Percentiles rank a stretch among this genome's conserved stretches.
Conservation (phyloP, 2,329 filamentous ascomycete species). For the Neoscytalidium dimidiatum region DNA sequence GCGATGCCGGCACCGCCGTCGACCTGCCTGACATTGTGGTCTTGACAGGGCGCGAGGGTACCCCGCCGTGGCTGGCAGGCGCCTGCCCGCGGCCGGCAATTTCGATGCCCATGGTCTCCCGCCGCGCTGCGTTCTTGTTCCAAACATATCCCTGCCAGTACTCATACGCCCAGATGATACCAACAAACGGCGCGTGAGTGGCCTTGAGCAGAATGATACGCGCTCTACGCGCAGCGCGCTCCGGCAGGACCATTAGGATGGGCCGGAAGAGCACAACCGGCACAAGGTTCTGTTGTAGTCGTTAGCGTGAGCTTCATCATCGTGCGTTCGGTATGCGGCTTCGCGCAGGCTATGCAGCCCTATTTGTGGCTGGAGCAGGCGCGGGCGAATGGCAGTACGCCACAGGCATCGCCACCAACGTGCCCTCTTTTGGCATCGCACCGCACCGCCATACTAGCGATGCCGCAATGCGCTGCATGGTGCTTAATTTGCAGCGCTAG, state of each 20-base stretch:
- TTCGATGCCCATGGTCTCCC: conserved; percentile 1
- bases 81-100: conserved; percentile 12
- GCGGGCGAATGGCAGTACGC: conserved; percentile 12
- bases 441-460: conserved; percentile 15
- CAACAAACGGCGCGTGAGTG: conserved; percentile 68
- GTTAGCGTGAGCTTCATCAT: conserved; percentile 26
- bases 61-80: conserved; percentile 6
- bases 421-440: not conserved
- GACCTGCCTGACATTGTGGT: not conserved
- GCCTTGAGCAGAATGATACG: conserved; percentile 61
- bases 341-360: conserved; percentile 19
- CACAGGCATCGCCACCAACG: conserved; percentile 22
- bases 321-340: conserved; percentile 5
- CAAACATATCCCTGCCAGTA: conserved; percentile 34
- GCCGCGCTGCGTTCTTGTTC: conserved; percentile 14
- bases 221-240: conserved; percentile 63
- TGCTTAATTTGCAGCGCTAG: not conserved
- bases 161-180: conserved; percentile 70
- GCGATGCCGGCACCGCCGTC: conserved; percentile 12
- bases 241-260: conserved; percentile 66
- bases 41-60: conserved; percentile 11
- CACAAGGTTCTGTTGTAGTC: conserved; percentile 63
- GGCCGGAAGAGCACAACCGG: conserved; percentile 74
- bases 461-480: not conserved
- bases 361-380: conserved; percentile 16